These are phyloP conservation scores for Cystofilobasidium ferigula DNA, from an alignment of 768 basidiomycete species.

Conservation along the genomic window DNA sequence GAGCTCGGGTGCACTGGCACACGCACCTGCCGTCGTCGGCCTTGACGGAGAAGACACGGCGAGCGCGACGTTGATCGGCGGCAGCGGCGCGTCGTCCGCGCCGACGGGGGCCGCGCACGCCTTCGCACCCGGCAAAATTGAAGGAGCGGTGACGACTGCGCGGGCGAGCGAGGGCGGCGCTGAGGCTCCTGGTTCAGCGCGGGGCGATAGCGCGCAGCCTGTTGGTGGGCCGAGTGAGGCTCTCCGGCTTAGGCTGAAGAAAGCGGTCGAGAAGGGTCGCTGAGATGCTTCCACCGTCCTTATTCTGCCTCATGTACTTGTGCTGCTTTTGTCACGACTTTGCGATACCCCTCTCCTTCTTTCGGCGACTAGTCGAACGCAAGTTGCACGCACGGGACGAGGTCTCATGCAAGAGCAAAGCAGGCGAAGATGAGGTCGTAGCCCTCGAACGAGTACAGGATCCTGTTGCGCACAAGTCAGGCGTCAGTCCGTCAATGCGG, in stretches of 20 bases:
- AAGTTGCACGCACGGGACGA: no score
- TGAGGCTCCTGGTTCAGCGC: background rate
- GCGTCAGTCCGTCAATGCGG: no score
- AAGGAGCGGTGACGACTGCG: background rate
- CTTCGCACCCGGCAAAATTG: background rate
- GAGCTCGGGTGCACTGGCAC: no score
- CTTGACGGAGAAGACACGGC: background rate
- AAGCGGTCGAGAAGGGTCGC: conserved; percentile 17
- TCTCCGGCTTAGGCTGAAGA: conserved; percentile 14
- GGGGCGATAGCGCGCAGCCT: no score
- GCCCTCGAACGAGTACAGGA: conserved; percentile 93
- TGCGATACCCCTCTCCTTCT: no score
- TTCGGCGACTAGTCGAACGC: no score
- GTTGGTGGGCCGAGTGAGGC: conserved; percentile 7
- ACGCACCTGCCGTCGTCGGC: no score
- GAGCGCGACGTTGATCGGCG: no score
- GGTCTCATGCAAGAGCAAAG: conserved; percentile 43
- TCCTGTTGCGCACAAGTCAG: conserved; percentile 37
- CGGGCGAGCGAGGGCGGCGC: background rate
- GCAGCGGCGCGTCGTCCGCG: no score
- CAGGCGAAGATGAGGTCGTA: conserved; percentile 84
- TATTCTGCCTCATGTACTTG: background rate
- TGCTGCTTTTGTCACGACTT: no score
- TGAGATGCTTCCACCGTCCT: background rate
- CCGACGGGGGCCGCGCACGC: no score